A percentile compares a stretch with the other conserved stretches of the same genome.
Evolutionary conservation across 2,329 filamentous ascomycete species (phyloP).

Genomic region (Exophiala bonariae): DNA sequence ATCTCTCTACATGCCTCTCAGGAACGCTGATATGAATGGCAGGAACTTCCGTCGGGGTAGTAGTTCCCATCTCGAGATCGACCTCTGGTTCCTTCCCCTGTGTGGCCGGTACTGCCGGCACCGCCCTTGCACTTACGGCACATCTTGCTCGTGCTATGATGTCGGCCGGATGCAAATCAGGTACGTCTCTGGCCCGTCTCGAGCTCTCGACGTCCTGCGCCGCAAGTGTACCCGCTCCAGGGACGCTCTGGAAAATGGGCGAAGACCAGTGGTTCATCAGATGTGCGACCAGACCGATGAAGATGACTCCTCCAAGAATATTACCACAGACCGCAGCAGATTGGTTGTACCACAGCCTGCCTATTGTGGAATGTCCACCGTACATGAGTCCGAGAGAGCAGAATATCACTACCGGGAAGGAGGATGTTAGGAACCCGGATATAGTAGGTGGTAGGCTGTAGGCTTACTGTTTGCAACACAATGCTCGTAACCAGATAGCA

Average conservation of each 20-base stretch:
- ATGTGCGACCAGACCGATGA: conserved; percentile 4
- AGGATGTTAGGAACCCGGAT: background rate
- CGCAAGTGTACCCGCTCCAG: background rate
- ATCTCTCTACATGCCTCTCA: too few species aligned
- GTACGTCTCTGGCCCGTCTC: background rate
- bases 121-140: too few species aligned
- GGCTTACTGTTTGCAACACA: conserved; percentile 7
- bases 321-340: conserved; percentile 4
- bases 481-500: conserved; percentile 1
- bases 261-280: conserved; percentile 6
- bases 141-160: too few species aligned
- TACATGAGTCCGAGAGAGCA: conserved; percentile 1
- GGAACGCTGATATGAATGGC: too few species aligned
- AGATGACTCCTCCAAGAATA: conserved; percentile 5
- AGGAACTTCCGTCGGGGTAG: too few species aligned
- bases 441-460: background rate
- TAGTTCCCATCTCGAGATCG: too few species aligned
- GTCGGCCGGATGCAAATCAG: too few species aligned
- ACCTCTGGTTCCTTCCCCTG: too few species aligned
- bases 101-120: too few species aligned
- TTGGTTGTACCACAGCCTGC: conserved; percentile 7
- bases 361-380: conserved; percentile 2
- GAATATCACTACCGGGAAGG: conserved; percentile 1
- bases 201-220: conserved; percentile 7
- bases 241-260: background rate